phyloP scores from a whole-genome alignment of 345 rosid genomes.

The Euphorbia tirucalli region DNA sequence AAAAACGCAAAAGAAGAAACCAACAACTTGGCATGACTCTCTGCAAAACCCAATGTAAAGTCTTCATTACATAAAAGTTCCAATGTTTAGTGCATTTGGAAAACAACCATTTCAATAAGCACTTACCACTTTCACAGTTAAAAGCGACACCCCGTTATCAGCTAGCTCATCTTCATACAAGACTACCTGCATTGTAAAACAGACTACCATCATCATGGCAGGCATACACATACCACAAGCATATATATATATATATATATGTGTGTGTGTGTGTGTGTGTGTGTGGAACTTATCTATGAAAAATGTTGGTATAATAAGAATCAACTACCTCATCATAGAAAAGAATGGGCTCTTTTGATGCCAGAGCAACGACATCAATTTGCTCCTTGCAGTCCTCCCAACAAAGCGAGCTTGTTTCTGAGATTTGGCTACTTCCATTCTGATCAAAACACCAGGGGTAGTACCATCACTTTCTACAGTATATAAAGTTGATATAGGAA shows the following conservation, averaged over 20 bases:
- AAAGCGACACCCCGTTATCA: slow-evolving; percentile 88
- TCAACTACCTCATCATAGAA: slow-evolving; percentile 84
- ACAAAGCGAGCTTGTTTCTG: slow-evolving; percentile 33
- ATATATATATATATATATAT: too few species aligned
- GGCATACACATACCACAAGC: too few species aligned
- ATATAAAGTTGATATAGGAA: not conserved
- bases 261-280: too few species aligned
- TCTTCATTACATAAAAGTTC: slow-evolving; percentile 3
- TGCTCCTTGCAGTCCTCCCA: slow-evolving; percentile 85
- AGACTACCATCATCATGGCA: slow-evolving; percentile 19
- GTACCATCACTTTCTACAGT: not conserved
- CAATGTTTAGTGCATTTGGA: slow-evolving; percentile 4
- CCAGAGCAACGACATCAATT: slow-evolving; percentile 69
- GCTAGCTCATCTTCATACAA: slow-evolving; percentile 97
- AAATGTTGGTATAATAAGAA: slow-evolving; percentile 3
- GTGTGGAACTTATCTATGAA: not conserved
- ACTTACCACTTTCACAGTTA: slow-evolving; percentile 92
- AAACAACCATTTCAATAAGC: slow-evolving; percentile 13
- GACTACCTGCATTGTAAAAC: slow-evolving; percentile 55
- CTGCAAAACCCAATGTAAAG: slow-evolving; percentile 35
- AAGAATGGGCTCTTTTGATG: slow-evolving; percentile 92
- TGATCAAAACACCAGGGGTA: slow-evolving; percentile 25
- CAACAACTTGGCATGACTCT: slow-evolving; percentile 97
- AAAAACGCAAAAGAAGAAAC: slow-evolving; percentile 93
- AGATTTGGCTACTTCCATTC: slow-evolving; percentile 29